Base-by-base conservation (phyloP, 208 protist genomes). In the Phytomonas francai region DNA sequence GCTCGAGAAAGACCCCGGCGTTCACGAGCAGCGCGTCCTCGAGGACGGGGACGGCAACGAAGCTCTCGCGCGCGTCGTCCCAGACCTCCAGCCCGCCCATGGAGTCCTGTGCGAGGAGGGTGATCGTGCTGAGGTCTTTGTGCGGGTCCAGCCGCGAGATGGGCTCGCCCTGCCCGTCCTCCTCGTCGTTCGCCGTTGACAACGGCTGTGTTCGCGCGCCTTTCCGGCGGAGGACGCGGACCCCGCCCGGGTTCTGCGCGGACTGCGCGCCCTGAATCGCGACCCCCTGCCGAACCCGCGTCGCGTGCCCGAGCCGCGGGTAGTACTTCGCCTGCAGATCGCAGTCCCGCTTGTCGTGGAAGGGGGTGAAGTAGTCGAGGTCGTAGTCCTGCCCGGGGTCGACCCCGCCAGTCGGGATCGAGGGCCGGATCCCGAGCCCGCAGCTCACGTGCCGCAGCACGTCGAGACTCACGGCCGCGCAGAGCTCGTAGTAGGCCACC, bases 301-400 rank as follows among this genome's bases (percentile, higher is more conserved):
- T 63, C 22, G 67, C 79, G 34, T 79, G 72, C 25, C 88, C 88
- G 0, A 92, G 59, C 56, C 51, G 71, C 19, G 89, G 89, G 77
- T 94, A 94, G 77, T 91, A 92, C 79, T 94, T 94, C 51, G 86
- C 77, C 78, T 94, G 84, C 72, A 94, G 59, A 68, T 94, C 85
- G 71, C 78, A 91, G 73, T 94, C 89, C n/a, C 76, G 73, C 74
- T 86, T 89, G 29, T 76, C 45, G 69, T 94, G 89, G 49, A 86
- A 91, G 0, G 72, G 59, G 3, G 82, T 89, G 77, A 94, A 94
- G 76, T 83, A 92, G 51, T 94, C 85, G 32, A 90, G 76, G 65
- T 94, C 88, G 72, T 85, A 90, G 54, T 83, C 83, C 70, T 67
- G 76, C 19, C 56, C 49, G 30, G 75, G 79, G 67, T 91, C 84